phyloP scores from a whole-genome alignment of 1,139 yeast genomes.

The Chernovozyma aurita region DNA sequence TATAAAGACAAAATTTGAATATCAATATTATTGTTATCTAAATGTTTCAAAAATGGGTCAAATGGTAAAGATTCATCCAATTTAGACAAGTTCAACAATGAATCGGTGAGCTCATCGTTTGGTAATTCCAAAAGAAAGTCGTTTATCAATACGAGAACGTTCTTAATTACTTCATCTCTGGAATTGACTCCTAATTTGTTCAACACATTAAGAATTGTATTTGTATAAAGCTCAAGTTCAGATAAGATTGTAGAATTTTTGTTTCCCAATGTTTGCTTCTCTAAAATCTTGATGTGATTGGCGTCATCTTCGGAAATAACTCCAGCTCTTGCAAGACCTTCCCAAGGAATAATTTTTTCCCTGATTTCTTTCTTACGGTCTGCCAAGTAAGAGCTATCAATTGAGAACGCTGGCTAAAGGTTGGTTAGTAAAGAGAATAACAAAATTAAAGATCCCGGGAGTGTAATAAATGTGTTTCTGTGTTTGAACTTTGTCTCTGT shows the following conservation, averaged over 20 bases:
- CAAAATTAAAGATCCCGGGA: no score
- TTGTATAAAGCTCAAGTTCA: conserved; percentile 52
- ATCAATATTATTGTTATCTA: conserved; percentile 43
- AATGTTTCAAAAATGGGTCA: conserved; percentile 50
- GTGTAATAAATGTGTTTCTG: no score
- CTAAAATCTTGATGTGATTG: conserved; percentile 59
- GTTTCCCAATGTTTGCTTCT: conserved; percentile 44
- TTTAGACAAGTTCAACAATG: conserved; percentile 41
- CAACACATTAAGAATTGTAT: conserved; percentile 52
- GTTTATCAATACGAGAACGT: conserved; percentile 63
- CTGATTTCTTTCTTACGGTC: conserved; percentile 74
- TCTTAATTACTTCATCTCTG: conserved; percentile 71
- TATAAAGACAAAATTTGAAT: conserved; percentile 45
- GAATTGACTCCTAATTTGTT: conserved; percentile 39
- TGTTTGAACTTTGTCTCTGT: no score
- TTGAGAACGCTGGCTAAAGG: conserved; percentile 22
- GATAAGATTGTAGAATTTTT: conserved; percentile 34
- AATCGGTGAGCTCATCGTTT: conserved; percentile 27
- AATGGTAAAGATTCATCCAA: conserved; percentile 52
- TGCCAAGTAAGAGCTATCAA: conserved; percentile 65
- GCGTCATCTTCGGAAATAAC: conserved; percentile 66
- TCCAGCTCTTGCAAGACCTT: conserved; percentile 76
- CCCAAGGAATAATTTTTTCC: conserved; percentile 89
- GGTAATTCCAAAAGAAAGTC: conserved; percentile 52
- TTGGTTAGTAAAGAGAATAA: conserved; percentile 1